Conservation (phyloP, 768 basidiomycete species). For the Tulasnella calospora region DNA sequence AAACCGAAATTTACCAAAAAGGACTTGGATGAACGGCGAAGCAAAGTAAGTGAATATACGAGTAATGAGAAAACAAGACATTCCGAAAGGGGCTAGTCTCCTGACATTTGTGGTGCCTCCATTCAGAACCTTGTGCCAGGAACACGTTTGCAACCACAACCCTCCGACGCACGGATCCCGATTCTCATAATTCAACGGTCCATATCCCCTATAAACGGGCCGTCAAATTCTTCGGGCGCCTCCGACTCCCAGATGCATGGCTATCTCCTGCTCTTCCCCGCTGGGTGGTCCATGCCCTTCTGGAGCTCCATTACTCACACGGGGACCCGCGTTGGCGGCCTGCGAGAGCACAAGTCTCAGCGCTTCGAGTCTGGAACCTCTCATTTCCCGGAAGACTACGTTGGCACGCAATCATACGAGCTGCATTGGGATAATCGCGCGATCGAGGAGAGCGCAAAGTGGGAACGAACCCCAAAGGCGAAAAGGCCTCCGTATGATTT, state of each 20-base stretch:
- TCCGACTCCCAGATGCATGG: conserved; percentile 53
- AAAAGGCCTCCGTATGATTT: conserved; percentile 67
- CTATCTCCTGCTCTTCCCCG: conserved; percentile 81
- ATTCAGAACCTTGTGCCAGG: conserved; percentile 73
- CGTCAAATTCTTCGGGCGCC: conserved; percentile 29
- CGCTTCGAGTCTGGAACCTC: conserved; percentile 70
- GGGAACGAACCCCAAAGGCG: conserved; percentile 80
- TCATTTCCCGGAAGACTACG: conserved; percentile 81
- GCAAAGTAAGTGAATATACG: conserved; percentile 48
- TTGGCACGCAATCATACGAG: conserved; percentile 52
- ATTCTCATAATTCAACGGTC: conserved; percentile 78
- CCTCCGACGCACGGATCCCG: conserved; percentile 79
- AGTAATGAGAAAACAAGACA: background rate
- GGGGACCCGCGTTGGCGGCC: conserved; percentile 78
- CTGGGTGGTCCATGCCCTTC: conserved; percentile 90
- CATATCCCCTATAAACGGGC: conserved; percentile 40
- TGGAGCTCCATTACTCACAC: conserved; percentile 76
- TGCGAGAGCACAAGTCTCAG: conserved; percentile 76
- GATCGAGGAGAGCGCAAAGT: conserved; percentile 51
- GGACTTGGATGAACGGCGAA: conserved; percentile 77
- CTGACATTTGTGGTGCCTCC: background rate
- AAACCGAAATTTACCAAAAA: conserved; percentile 72
- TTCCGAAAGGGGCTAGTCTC: conserved; percentile 16
- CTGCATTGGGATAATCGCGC: conserved; percentile 48
- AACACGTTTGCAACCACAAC: conserved; percentile 55